Evolutionary conservation across 1,284 basidiomycete species (phyloP), one percentile per base, ranked within the genome.

Genomic region (Moniliophthora roreri): DNA sequence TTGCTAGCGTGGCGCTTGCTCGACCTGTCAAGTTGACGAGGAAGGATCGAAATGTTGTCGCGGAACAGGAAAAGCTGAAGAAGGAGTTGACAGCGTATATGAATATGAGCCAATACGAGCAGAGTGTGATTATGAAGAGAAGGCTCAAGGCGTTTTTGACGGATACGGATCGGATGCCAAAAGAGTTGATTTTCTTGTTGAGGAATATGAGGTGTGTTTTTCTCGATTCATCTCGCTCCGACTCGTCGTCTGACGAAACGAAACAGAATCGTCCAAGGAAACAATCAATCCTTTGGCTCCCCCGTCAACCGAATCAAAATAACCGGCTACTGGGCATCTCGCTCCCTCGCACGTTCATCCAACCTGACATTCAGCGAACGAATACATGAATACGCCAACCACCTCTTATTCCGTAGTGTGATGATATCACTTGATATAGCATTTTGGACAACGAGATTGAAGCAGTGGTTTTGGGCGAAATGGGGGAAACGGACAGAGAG

Each of bases 251-350:
- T n/a, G n/a, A n/a, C n/a, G n/a, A n/a, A n/a, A n/a, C n/a, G n/a
- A n/a, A n/a, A 23, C 52, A 80, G 80, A 48, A 87, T 87, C 67
- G 81, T 87, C 13, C 85, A 87, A 79, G 84, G 84, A 16, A 90
- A 91, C 66, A 90, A 90, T 62, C 87, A 91, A 66, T 74, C 78
- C 1, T 80, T 93, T 23, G 89, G 89, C 20, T 89, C 89, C 2
- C 92, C 92, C 0, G 88, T 92, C 0, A 93, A 94, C 62, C 82
- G 93, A 18, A 86, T 95, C 68, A 93, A 91, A 66, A 88, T 93
- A 51, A 91, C 86, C 0, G 91, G 87, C 0, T 79, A 79, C 60
- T 84, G 81, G 78, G 88, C 86, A 6, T 86, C 85, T 1, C 74
- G 74, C 18, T 81, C 82, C 3, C 72, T 86, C 15, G 70, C 75